Conservation (phyloP, 2,329 filamentous ascomycete genomes). For the Cladosporium oxysporum region DNA sequence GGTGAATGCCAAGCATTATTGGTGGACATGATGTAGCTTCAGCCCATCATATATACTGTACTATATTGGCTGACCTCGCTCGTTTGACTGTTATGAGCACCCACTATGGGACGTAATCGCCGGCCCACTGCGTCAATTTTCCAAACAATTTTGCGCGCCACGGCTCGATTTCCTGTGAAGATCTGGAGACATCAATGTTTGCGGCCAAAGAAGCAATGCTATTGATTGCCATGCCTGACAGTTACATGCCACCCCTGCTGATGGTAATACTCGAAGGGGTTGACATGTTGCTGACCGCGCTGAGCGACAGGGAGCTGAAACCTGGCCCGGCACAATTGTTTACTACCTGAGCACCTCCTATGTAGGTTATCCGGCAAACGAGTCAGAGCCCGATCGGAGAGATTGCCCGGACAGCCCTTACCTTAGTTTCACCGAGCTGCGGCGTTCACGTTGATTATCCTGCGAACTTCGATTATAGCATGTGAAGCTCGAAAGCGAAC, state of each 20-base stretch:
- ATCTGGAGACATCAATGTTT: neutral
- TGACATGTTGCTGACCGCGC: neutral
- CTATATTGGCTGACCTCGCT: neutral
- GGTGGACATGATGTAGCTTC: neutral
- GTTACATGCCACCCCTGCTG: neutral
- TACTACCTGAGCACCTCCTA: too few relatives aligned
- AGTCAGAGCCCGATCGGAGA: neutral
- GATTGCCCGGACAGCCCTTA: neutral
- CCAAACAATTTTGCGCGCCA: too few relatives aligned
- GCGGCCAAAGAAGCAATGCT: neutral
- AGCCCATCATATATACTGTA: neutral
- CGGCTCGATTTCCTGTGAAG: neutral
- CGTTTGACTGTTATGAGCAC: neutral
- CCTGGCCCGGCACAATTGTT: neutral
- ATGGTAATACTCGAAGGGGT: neutral
- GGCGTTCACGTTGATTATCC: too few relatives aligned
- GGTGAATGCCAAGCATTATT: neutral
- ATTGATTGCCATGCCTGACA: neutral
- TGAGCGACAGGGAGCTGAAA: neutral
- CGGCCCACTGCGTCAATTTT: too few relatives aligned
- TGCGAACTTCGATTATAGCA: neutral
- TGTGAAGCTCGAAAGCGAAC: neutral
- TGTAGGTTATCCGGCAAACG: neutral
- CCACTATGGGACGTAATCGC: neutral
- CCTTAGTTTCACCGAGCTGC: neutral